A percentile compares a stretch with the other conserved stretches of the same genome.
phyloP scores from a whole-genome alignment of 2,329 filamentous ascomycete species.

The Pseudonectria buxi region DNA sequence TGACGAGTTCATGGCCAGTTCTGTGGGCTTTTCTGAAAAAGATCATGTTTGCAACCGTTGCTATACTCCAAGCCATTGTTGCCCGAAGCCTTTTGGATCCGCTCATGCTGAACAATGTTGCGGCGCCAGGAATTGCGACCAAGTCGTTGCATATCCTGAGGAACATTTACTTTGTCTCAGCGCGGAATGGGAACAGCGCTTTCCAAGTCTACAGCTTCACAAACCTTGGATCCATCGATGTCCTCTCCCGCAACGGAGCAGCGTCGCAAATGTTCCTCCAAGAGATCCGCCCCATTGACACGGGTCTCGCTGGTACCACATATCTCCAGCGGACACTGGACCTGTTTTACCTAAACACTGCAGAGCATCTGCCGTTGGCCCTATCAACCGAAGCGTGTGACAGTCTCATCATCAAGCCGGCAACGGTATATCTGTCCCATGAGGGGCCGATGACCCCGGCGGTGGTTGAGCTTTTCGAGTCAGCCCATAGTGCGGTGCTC shows the following conservation, averaged over 20 bases:
- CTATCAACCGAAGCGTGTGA: conserved; percentile 63
- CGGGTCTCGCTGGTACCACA: conserved; percentile 23
- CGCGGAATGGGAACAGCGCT: conserved; percentile 60
- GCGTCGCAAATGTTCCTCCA: conserved; percentile 61
- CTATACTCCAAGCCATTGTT: conserved; percentile 67
- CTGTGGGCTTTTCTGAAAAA: conserved; percentile 72
- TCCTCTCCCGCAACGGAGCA: conserved; percentile 63
- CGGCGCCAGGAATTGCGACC: conserved; percentile 58
- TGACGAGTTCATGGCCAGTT: conserved; percentile 58
- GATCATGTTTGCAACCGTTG: conserved; percentile 67
- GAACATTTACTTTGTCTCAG: conserved; percentile 76
- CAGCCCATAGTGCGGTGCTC: conserved; percentile 76
- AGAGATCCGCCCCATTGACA: conserved; percentile 44
- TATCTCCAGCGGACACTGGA: conserved; percentile 64
- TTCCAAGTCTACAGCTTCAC: conserved; percentile 84
- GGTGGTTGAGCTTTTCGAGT: conserved; percentile 66
- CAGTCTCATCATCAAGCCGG: conserved; percentile 64
- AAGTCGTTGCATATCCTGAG: conserved; percentile 69
- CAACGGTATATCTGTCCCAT: conserved; percentile 62
- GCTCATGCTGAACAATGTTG: conserved; percentile 34
- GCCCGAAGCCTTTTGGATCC: conserved; percentile 53
- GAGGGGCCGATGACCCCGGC: conserved; percentile 36
- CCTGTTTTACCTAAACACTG: conserved; percentile 80
- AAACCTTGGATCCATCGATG: conserved; percentile 75
- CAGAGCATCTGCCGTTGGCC: conserved; percentile 72